phyloP scores from a whole-genome alignment of 2,329 filamentous ascomycete species.

The Hypoxylon sp. region DNA sequence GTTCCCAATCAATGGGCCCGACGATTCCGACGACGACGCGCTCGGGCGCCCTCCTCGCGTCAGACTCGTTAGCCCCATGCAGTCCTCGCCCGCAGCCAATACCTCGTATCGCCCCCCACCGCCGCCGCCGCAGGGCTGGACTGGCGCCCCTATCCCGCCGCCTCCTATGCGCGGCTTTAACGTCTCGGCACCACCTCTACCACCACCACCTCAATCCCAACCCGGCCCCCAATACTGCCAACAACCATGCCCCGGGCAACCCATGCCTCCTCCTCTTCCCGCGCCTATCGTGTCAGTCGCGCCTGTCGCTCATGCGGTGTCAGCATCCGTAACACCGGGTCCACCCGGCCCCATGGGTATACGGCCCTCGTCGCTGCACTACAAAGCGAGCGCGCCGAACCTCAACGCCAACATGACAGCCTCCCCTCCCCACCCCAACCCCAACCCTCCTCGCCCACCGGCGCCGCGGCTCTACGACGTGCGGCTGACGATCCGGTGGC shows the following conservation, averaged over 20 bases:
- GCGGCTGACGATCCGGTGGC: conserved; percentile 50
- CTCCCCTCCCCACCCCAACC: not conserved
- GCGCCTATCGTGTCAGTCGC: not conserved
- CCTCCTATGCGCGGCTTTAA: conserved; percentile 20
- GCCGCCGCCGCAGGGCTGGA: conserved; percentile 40
- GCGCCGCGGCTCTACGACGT: conserved; percentile 45
- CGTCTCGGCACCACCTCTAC: conserved; percentile 1
- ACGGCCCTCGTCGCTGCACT: conserved; percentile 5
- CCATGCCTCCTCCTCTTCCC: not conserved
- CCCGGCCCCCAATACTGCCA: conserved; percentile 17
- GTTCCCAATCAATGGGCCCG: conserved; percentile 5
- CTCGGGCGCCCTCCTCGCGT: conserved; percentile 14
- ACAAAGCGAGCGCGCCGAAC: conserved; percentile 24
- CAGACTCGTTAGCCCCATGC: conserved; percentile 20
- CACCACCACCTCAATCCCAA: conserved; percentile 6
- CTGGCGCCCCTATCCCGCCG: conserved; percentile 22
- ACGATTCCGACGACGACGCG: conserved; percentile 34
- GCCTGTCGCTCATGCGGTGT: not conserved
- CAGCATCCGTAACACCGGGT: not conserved
- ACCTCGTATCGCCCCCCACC: conserved; percentile 31
- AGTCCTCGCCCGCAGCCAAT: conserved; percentile 9
- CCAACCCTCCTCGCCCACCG: conserved; percentile 2
- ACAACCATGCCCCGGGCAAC: conserved; percentile 6
- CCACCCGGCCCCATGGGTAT: not conserved
- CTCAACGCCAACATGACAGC: conserved; percentile 3